Percentiles rank a stretch among this genome's conserved stretches.
phyloP scores from a whole-genome alignment of 495 filamentous ascomycete genomes.

The Podospora australis region DNA sequence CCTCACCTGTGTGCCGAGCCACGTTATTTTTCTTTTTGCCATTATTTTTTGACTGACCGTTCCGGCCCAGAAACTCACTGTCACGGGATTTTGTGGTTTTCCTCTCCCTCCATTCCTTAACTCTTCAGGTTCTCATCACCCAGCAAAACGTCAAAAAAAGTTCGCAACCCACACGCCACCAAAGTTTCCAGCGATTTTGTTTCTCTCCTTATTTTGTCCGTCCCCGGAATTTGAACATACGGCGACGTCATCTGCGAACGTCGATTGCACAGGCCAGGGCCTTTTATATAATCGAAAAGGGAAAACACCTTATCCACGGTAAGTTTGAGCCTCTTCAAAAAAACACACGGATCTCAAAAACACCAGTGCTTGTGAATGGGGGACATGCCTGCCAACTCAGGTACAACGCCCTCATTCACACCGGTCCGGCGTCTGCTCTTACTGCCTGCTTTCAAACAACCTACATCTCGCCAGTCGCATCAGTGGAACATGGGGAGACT shows the following conservation, averaged over 20 bases:
- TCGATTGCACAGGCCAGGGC: no score
- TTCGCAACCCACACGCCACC: not conserved
- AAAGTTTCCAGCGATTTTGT: not conserved
- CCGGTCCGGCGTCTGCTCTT: no score
- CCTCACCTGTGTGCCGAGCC: slow-evolving; percentile 25
- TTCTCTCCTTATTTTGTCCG: no score
- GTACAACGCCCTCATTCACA: not conserved
- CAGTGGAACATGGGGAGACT: no score
- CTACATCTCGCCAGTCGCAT: no score
- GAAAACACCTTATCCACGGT: not conserved
- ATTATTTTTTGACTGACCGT: slow-evolving; percentile 16
- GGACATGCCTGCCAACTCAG: not conserved
- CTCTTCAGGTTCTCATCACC: no score
- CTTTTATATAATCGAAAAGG: no score
- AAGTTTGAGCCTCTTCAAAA: not conserved
- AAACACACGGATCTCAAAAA: slow-evolving; percentile 15
- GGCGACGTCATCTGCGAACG: slow-evolving; percentile 2
- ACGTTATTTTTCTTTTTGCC: slow-evolving; percentile 23
- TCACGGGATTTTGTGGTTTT: not conserved
- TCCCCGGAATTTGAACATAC: no score
- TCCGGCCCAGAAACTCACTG: slow-evolving; percentile 4
- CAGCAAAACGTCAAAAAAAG: no score
- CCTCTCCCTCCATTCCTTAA: not conserved
- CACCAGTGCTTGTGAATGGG: slow-evolving; percentile 13
- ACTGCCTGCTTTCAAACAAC: no score